phyloP scores from a whole-genome alignment of 139 green algal species.

The Chlorella sp. region DNA sequence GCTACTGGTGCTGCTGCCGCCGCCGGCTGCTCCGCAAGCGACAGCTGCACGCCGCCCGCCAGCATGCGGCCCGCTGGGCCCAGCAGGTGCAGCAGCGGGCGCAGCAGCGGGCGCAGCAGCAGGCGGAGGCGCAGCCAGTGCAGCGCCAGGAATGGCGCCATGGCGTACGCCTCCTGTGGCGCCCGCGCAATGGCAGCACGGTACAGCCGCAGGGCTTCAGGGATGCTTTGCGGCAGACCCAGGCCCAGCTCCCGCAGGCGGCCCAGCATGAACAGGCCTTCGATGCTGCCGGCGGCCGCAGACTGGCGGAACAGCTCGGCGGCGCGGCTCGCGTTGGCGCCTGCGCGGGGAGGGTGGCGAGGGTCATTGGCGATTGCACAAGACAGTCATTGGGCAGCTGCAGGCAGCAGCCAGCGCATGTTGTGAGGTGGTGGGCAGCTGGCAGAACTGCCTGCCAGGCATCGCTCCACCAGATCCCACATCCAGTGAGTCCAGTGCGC shows the following conservation, averaged over 20 bases:
- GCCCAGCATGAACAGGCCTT: conserved; percentile 31
- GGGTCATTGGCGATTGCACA: too few species aligned
- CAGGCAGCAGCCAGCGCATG: too few species aligned
- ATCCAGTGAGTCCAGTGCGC: not conserved
- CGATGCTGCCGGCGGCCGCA: not conserved
- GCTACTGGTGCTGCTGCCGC: not conserved
- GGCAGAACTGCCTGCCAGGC: not conserved
- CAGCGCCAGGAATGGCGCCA: conserved; percentile 21
- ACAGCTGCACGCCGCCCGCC: not conserved
- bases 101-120: conserved; percentile 8
- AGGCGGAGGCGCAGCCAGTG: conserved; percentile 35
- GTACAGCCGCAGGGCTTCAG: conserved; percentile 22
- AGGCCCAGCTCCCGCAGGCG: conserved; percentile 18
- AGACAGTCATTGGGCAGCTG: too few species aligned
- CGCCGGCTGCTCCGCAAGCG: not conserved
- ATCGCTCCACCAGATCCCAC: too few species aligned
- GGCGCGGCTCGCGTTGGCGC: not conserved
- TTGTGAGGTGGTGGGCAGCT: too few species aligned
- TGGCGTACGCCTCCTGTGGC: not conserved
- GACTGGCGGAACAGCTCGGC: conserved; percentile 3
- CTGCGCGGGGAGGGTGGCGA: not conserved
- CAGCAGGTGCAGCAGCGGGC: not conserved
- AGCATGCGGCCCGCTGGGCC: not conserved
- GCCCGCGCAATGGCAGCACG: not conserved
- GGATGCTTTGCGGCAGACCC: not conserved